Base-by-base conservation (phyloP, 345 rosid genomes). In the Moricandia moricandioides region DNA sequence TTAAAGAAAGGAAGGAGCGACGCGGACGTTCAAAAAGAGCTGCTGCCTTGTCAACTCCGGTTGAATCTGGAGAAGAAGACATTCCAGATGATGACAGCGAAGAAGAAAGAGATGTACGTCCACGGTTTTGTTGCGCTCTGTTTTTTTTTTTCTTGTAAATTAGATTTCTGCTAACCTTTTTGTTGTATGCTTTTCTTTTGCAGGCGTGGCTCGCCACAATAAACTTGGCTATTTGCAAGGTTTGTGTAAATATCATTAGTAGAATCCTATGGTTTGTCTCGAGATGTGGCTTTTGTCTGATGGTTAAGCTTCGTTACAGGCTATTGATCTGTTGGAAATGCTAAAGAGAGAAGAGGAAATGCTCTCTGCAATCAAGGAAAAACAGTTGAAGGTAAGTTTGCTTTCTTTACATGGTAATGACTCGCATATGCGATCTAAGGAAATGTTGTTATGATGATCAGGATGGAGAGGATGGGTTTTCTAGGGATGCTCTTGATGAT, bases 151-250 rank as follows among this genome's bases (percentile, higher is more conserved):
- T 1, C 1, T 17, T 24, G 31, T 21, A 26, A 14, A 13, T 69
- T 5, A 24, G 1, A 34, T 31, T 63, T 6, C 40, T 62, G 24
- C 31, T 62, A 63, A 80, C 30, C 18, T 30, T 31, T 18, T 18
- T 54, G 21, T n/a, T 43, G 4, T 60, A 9, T 34, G n/a, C 39
- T 65, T 62, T 37, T 71, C 62, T 65, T 14, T 13, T 68, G 84
- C 91, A 95, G 99, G 99, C 96, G n/a, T 92, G 99, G 99, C 85
- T 95, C 51, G 84, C 87, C 63, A 72, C 90, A 29, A 82, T 90
- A 33, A 87, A 88, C 2, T 71, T 90, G 86, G 86, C 91, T 8
- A 78, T 88, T 64, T 90, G 91, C 56, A 95, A 92, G 98, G 98
- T 92, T 73, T 11, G 96, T 82, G 64, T 67, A 7, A 63, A 51